Evolutionary conservation across 495 filamentous ascomycete species (phyloP).

Genomic region (Halenospora varia): DNA sequence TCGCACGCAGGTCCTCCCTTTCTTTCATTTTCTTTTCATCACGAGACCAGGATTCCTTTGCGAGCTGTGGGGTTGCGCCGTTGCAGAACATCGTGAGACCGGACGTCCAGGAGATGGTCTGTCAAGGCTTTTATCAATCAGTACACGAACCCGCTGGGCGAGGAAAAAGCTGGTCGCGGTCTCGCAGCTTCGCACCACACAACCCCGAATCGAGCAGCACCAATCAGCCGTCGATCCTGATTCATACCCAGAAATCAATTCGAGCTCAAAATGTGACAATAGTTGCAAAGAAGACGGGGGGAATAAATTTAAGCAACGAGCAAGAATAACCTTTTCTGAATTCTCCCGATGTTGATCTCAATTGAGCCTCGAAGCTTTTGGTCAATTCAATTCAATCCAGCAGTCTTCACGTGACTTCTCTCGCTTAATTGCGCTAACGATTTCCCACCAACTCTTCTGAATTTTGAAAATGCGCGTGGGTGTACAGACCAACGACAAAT

Average conservation of each 20-base stretch:
- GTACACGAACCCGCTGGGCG: background rate
- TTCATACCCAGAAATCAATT: too few relatives aligned
- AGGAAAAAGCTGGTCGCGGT: background rate
- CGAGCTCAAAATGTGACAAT: background rate
- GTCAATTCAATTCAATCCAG: background rate
- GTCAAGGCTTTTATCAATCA: constrained; percentile 8
- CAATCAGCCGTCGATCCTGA: background rate
- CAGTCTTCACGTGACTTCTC: constrained; percentile 3
- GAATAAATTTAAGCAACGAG: background rate
- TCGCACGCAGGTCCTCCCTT: background rate
- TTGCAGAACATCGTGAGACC: background rate
- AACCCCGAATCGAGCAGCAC: background rate
- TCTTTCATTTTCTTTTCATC: background rate
- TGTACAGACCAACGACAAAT: constrained; percentile 19
- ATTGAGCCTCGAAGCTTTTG: too few relatives aligned
- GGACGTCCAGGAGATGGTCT: background rate
- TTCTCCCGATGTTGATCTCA: too few relatives aligned
- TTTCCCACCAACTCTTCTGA: background rate
- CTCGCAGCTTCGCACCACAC: background rate
- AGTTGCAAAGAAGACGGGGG: background rate
- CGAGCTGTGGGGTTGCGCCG: background rate
- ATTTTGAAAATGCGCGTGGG: constrained; percentile 5
- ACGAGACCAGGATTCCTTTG: background rate
- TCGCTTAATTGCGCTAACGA: constrained; percentile 1
- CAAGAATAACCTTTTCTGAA: too few relatives aligned